These are phyloP conservation scores for Chenopodium album DNA, from an alignment of 148 eudicot genomes.

Conservation along the genomic window DNA sequence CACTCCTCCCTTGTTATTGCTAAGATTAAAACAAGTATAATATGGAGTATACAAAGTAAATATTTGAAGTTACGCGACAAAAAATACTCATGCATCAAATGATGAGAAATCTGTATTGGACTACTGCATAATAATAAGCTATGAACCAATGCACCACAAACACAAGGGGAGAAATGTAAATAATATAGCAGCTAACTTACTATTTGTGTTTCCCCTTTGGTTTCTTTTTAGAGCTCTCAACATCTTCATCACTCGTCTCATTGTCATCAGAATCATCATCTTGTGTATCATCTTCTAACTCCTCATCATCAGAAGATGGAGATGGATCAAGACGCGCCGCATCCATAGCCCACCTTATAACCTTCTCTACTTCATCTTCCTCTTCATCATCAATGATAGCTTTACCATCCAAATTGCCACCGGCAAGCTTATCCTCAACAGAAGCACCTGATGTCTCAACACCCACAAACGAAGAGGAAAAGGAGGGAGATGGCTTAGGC, in stretches of 20 bases:
- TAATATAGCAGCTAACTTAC: constrained; percentile 19
- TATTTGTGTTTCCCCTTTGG: constrained; percentile 23
- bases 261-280: constrained; percentile 25
- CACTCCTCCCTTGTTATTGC: not conserved
- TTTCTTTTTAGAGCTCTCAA: not conserved
- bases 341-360: constrained; percentile 81
- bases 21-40: not conserved
- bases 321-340: constrained; percentile 87
- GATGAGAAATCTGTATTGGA: not conserved
- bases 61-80: not conserved
- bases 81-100: not conserved
- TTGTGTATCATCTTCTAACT: constrained; percentile 16
- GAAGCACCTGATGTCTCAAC: not conserved
- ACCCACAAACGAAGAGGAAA: constrained; percentile 26
- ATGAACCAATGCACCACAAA: not conserved
- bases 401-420: constrained; percentile 3
- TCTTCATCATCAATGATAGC: constrained; percentile 19
- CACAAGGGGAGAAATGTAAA: not conserved
- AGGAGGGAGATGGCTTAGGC: constrained; percentile 37
- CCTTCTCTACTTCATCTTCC: constrained; percentile 66
- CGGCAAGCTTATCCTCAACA: constrained; percentile 13
- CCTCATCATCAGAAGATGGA: constrained; percentile 54
- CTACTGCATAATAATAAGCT: not conserved
- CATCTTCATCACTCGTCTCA: constrained; percentile 35
- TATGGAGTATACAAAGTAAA: not conserved